A percentile compares a stretch with the other conserved stretches of the same genome.
phyloP scores from a whole-genome alignment of 2,329 filamentous ascomycete species.

The Calonectria henricotiae region DNA sequence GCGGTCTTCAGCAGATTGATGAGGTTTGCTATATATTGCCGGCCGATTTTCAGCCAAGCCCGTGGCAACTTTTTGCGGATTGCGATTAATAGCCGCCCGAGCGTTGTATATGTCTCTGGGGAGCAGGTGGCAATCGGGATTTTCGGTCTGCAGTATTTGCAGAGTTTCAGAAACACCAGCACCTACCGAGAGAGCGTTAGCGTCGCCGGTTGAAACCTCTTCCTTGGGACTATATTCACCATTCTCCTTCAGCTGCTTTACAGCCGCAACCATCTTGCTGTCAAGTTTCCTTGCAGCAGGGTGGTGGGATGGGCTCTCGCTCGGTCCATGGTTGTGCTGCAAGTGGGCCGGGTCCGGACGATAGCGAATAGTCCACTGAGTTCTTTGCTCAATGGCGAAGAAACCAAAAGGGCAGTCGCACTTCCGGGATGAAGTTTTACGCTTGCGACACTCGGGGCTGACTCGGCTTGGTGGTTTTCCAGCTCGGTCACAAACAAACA shows the following conservation, averaged over 20 bases:
- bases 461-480: constrained; percentile 75
- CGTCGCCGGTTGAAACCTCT: constrained; percentile 42
- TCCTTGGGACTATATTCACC: constrained; percentile 64
- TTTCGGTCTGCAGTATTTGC: constrained; percentile 76
- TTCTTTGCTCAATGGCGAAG: constrained; percentile 78
- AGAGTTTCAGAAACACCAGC: constrained; percentile 78
- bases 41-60: constrained; percentile 75
- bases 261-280: constrained; percentile 78
- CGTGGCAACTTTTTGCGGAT: constrained; percentile 74
- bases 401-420: constrained; percentile 81
- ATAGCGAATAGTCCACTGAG: constrained; percentile 78
- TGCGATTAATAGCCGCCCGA: constrained; percentile 77
- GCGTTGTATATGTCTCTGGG: constrained; percentile 80
- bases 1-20: constrained; percentile 75
- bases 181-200: constrained; percentile 64
- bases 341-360: constrained; percentile 73
- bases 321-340: constrained; percentile 77
- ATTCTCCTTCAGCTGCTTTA: constrained; percentile 77
- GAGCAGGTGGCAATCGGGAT: constrained; percentile 75
- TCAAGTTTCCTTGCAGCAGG: constrained; percentile 78
- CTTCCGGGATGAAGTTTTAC: constrained; percentile 79
- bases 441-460: constrained; percentile 76
- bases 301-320: constrained; percentile 78
- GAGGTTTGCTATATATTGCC: constrained; percentile 78
- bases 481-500: constrained; percentile 78